phyloP scores from a whole-genome alignment of 768 basidiomycete species.

The Suillus subluteus region DNA sequence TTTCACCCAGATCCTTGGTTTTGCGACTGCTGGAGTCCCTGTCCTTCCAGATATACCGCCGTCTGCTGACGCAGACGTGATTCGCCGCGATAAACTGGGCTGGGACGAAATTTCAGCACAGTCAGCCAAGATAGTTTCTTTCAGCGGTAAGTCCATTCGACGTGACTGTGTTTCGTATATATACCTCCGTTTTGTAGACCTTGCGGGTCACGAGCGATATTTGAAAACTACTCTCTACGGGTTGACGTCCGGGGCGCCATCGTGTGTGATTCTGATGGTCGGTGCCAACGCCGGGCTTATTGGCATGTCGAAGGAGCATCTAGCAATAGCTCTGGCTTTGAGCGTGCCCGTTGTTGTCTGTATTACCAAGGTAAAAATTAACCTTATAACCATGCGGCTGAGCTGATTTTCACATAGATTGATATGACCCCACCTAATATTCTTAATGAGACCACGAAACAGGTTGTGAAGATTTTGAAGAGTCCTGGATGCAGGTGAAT shows the following conservation, averaged over 20 bases:
- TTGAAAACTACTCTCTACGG: slow-evolving; percentile 94
- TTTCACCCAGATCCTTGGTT: slow-evolving; percentile 77
- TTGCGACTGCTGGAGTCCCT: slow-evolving; percentile 73
- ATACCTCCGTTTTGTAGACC: slow-evolving; percentile 53
- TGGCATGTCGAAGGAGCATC: slow-evolving; percentile 94
- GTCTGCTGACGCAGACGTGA: slow-evolving; percentile 60
- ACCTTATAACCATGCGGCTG: slow-evolving; percentile 2
- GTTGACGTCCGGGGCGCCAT: slow-evolving; percentile 91
- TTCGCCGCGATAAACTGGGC: slow-evolving; percentile 83
- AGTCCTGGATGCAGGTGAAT: slow-evolving; percentile 89
- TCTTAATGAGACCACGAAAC: slow-evolving; percentile 87
- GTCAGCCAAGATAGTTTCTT: slow-evolving; percentile 91
- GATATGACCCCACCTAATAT: slow-evolving; percentile 98
- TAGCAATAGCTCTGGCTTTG: slow-evolving; percentile 92
- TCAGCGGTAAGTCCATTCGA: slow-evolving; percentile 62
- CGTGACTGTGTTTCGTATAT: neutral
- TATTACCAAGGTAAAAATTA: slow-evolving; percentile 78
- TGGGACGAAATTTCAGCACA: slow-evolving; percentile 95
- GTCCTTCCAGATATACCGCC: slow-evolving; percentile 71
- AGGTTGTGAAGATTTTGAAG: slow-evolving; percentile 89
- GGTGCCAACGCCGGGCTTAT: slow-evolving; percentile 94
- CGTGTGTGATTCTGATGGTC: slow-evolving; percentile 89
- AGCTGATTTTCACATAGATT: slow-evolving; percentile 47
- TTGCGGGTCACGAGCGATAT: slow-evolving; percentile 95
- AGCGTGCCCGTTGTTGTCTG: slow-evolving; percentile 93